Conservation (phyloP, 163 green algal genomes). For the Smithsoniella earleae region DNA sequence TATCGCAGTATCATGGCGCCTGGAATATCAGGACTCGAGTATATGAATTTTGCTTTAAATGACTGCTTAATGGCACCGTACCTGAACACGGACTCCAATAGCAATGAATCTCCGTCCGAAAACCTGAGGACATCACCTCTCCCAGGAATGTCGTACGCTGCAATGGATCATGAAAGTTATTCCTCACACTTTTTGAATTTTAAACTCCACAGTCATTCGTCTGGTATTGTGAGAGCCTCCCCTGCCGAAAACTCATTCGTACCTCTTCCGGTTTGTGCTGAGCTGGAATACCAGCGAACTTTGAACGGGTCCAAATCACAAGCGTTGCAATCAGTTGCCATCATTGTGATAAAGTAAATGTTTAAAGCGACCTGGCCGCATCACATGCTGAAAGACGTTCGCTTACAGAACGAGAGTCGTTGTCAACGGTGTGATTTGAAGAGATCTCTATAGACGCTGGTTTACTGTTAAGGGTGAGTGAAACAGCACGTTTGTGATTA, state of each 20-base stretch:
- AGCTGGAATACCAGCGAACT: conserved; percentile 13
- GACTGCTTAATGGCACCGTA: not conserved
- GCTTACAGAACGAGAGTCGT: too few species aligned
- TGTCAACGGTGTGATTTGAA: too few species aligned
- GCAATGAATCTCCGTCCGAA: conserved; percentile 21
- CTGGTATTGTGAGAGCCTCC: not conserved
- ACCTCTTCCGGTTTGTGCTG: not conserved
- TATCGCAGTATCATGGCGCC: too few species aligned
- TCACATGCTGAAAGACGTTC: too few species aligned
- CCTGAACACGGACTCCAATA: conserved; percentile 16
- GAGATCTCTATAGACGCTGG: too few species aligned
- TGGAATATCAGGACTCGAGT: too few species aligned
- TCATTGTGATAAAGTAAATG: too few species aligned
- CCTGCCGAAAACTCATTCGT: not conserved
- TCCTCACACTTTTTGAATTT: not conserved
- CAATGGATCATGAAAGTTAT: not conserved
- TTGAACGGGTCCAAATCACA: not conserved
- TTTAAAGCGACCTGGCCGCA: too few species aligned
- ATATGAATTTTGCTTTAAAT: too few species aligned
- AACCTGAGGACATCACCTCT: conserved; percentile 17
- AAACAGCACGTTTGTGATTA: too few species aligned
- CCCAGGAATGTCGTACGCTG: conserved; percentile 18
- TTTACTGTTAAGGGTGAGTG: too few species aligned
- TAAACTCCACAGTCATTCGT: not conserved
- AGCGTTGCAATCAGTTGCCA: too few species aligned